phyloP scores from a whole-genome alignment of 2,329 filamentous ascomycete genomes.

The Rhinocladiella mackenziei region DNA sequence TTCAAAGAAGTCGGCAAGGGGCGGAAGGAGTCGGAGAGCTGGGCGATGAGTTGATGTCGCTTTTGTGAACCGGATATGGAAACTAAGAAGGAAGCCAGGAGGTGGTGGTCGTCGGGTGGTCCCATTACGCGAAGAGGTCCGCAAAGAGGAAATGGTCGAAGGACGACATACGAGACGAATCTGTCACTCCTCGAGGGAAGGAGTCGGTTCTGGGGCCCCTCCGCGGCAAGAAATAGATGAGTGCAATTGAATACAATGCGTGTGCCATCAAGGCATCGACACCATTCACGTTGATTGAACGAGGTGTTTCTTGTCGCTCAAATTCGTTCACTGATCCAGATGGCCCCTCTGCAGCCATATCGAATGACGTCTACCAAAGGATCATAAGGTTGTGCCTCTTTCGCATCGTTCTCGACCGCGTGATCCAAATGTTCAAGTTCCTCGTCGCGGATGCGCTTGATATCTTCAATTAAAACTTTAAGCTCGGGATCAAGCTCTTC shows the following conservation, averaged over 20 bases:
- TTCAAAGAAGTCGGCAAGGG: slow-evolving; percentile 11
- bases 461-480: slow-evolving; percentile 63
- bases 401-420: slow-evolving; percentile 87
- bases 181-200: not conserved
- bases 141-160: not conserved
- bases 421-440: slow-evolving; percentile 96
- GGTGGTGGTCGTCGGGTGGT: slow-evolving; percentile 6
- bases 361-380: slow-evolving; percentile 81
- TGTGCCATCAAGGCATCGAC: not conserved
- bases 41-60: slow-evolving; percentile 20
- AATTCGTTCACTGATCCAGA: slow-evolving; percentile 68
- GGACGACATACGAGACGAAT: not conserved
- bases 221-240: not conserved
- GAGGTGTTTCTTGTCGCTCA: slow-evolving; percentile 25
- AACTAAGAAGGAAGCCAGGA: not conserved
- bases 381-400: slow-evolving; percentile 85
- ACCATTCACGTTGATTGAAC: not conserved
- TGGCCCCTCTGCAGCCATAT: slow-evolving; percentile 85
- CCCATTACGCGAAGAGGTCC: slow-evolving; percentile 10
- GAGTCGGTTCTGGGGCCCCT: not conserved
- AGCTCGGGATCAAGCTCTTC: slow-evolving; percentile 79
- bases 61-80: slow-evolving; percentile 18
- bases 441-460: slow-evolving; percentile 85
- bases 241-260: not conserved
- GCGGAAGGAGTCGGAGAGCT: slow-evolving; percentile 12